Evolutionary conservation across 2,329 filamentous ascomycete genomes (phyloP).

Genomic region (Aspergillus texensis): DNA sequence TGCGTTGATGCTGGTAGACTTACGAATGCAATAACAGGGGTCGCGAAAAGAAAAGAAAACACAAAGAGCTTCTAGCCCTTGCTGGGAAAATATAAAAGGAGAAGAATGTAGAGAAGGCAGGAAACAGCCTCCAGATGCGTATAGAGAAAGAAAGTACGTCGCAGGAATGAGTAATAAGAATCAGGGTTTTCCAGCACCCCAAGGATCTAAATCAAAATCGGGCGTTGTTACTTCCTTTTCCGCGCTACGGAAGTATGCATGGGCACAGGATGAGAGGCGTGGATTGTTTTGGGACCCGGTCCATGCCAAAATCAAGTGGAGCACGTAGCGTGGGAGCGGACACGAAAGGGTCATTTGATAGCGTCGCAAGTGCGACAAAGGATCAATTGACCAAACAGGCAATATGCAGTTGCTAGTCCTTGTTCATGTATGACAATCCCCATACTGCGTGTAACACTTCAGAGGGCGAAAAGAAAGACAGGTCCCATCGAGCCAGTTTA

Average conservation of each 20-base stretch:
- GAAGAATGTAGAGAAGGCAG: constrained; percentile 22
- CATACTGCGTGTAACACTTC: not conserved
- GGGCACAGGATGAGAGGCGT: constrained; percentile 13
- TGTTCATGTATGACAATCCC: not conserved
- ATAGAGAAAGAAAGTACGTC: constrained; percentile 16
- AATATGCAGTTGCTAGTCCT: not conserved
- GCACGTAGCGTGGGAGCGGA: constrained; percentile 21
- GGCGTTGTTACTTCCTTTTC: constrained; percentile 22
- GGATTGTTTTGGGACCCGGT: constrained; percentile 16
- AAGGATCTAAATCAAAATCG: constrained; percentile 21
- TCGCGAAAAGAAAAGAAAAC: constrained; percentile 13
- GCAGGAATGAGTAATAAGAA: constrained; percentile 23
- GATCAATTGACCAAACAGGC: constrained; percentile 3
- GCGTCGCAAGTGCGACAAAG: not conserved
- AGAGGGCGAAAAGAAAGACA: not conserved
- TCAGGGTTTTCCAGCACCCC: constrained; percentile 25
- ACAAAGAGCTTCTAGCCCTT: constrained; percentile 32
- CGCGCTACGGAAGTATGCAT: constrained; percentile 9
- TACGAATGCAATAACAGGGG: constrained; percentile 18
- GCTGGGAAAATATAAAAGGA: constrained; percentile 15
- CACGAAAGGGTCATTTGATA: constrained; percentile 20
- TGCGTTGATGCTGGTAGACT: constrained; percentile 18
- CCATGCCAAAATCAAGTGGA: constrained; percentile 18
- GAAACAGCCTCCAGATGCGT: constrained; percentile 12
- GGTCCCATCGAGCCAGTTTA: not conserved